phyloP scores from a whole-genome alignment of 2,329 filamentous ascomycete species.

The Diplodia mutila region DNA sequence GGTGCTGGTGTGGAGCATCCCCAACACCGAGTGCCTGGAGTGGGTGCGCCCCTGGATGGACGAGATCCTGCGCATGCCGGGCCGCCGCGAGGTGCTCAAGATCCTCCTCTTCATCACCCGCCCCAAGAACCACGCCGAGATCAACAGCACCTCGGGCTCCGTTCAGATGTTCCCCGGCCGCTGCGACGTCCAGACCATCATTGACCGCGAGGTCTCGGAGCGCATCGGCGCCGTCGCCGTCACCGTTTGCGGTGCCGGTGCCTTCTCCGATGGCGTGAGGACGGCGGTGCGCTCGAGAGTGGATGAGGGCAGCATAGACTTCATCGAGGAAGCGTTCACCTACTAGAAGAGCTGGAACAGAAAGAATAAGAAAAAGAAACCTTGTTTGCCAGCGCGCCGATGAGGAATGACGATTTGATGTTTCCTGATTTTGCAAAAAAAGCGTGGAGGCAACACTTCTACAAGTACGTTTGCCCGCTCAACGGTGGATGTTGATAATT shows the following conservation, averaged over 20 bases:
- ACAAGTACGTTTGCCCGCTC: conserved; percentile 16
- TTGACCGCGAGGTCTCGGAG: conserved; percentile 60
- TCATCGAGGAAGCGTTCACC: conserved; percentile 68
- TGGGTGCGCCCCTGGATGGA: conserved; percentile 72
- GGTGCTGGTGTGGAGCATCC: conserved; percentile 77
- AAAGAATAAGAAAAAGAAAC: conserved; percentile 17
- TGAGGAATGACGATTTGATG: conserved; percentile 20
- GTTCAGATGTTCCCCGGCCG: conserved; percentile 66
- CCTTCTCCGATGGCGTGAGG: conserved; percentile 65
- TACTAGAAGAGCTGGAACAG: conserved; percentile 52
- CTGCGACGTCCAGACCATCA: conserved; percentile 58
- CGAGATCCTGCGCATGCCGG: conserved; percentile 62
- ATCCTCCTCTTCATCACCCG: conserved; percentile 68
- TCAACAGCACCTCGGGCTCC: conserved; percentile 59
- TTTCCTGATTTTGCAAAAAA: conserved; percentile 18
- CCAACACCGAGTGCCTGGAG: conserved; percentile 67
- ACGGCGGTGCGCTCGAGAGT: conserved; percentile 57
- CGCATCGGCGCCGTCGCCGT: conserved; percentile 63
- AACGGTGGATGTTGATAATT: conserved; percentile 7
- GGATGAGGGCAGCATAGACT: conserved; percentile 60
- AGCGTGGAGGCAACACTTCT: conserved; percentile 14
- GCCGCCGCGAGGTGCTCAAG: conserved; percentile 61
- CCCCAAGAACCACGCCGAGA: conserved; percentile 58
- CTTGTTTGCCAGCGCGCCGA: neutral
- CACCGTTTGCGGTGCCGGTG: conserved; percentile 65